Percentiles rank a stretch among this genome's conserved stretches.
Evolutionary conservation across 2,329 filamentous ascomycete species (phyloP).

Genomic region (Nemania serpens): DNA sequence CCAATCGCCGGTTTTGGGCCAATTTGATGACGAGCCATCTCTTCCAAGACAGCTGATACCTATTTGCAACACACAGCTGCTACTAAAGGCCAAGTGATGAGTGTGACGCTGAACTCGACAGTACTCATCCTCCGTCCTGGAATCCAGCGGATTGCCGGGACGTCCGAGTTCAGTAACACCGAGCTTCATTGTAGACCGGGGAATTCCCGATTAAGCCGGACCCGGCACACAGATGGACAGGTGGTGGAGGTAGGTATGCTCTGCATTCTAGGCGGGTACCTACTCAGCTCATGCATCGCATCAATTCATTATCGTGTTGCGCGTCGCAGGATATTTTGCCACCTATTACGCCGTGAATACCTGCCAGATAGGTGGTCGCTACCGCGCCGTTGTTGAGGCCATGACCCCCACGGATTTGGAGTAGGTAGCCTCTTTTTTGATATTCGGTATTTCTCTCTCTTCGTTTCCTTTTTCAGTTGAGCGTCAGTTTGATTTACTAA

Average conservation of each 20-base stretch:
- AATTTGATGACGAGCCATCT: not conserved
- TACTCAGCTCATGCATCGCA: not conserved
- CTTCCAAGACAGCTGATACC: not conserved
- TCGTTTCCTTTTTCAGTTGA: too few relatives aligned
- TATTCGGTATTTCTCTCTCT: too few relatives aligned
- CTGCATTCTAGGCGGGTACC: conserved; percentile 10
- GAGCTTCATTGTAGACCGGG: conserved; percentile 12
- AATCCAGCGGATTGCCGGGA: conserved; percentile 19
- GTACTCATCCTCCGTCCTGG: conserved; percentile 1
- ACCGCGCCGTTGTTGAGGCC: too few relatives aligned
- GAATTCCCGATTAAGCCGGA: conserved; percentile 21
- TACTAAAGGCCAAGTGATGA: conserved; percentile 8
- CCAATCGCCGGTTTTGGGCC: not conserved
- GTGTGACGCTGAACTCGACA: conserved; percentile 11
- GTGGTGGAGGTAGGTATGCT: conserved; percentile 6
- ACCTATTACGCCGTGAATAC: not conserved
- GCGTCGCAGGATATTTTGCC: not conserved
- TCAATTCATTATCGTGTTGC: not conserved
- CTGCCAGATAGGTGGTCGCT: not conserved
- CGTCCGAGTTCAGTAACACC: conserved; percentile 31
- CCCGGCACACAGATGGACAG: not conserved
- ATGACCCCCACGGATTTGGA: too few relatives aligned
- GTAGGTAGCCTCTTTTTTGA: too few relatives aligned
- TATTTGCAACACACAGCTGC: not conserved
- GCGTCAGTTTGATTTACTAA: too few relatives aligned